Base-by-base conservation (phyloP, 2,329 filamentous ascomycete species). In the Colletotrichum coccodes region DNA sequence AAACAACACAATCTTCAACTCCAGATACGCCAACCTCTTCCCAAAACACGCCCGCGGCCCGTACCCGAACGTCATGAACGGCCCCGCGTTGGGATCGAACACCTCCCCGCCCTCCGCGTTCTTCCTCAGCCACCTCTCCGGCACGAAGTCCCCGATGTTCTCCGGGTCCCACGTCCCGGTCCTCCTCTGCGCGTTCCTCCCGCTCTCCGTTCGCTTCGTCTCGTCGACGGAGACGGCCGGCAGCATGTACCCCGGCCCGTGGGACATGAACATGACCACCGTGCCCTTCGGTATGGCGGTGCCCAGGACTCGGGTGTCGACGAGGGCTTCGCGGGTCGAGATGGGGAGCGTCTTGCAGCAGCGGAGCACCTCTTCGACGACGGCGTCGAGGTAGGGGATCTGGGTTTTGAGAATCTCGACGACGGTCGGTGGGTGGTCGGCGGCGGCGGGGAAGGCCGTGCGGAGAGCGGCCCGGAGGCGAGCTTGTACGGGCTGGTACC, bases 321-420 rank as follows among this genome's bases (percentile, higher is more conserved):
- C 40, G 18, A 62, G 46, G 5, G 77, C 71, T 28, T 71, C 36
- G n/a, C 76, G 76, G 3, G 59, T 62, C 6, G 75, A 72, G 46
- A 74, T 59, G 46, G 73, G 49, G 8, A 75, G 66, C 3, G 74
- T 72, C 30, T 68, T 71, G 18, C 72, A 68, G 50, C 71, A 68
- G 12, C 78, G 76, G 3, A 77, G 62, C 4, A 72, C 71, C 67
- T 80, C 76, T 34, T 76, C 76, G 6, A 75, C 59, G 12, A 74
- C 53, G 12, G 76, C 76, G 42, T 77, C 76, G 38, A 78, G 70
- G 54, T 76, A 78, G 1, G 75, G 73, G 3, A 74, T 53, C 18
- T 64, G 56, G 4, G 70, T 42, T 23, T 60, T 50, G 38, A 59
- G 26, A 36, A 77, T 60, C 70, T 77, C 76, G 7, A 30, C 38